Evolutionary conservation across 805 yeast species (phyloP), one percentile per base, ranked within the genome.

Genomic region (Wickerhamomyces kurtzmanii): DNA sequence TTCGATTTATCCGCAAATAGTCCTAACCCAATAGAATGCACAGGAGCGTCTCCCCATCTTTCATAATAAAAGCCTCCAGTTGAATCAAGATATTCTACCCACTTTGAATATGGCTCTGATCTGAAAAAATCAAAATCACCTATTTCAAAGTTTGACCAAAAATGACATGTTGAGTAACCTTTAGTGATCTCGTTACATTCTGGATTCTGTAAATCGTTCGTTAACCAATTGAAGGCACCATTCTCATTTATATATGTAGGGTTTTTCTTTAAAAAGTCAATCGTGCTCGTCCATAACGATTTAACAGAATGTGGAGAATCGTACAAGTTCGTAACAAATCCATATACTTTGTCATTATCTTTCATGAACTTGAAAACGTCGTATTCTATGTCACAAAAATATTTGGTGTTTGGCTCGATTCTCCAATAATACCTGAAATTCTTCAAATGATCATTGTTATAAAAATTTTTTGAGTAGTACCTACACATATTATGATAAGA

Each of bases 11-110:
- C 85, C 6, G 77, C 82, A 47, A 85, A 81, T 28, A 83, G 47
- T 6, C 73, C 70, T 20, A 83, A 52, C 0, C 89, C 94, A 24
- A 85, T 44, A 3, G 86, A 72, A 48, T 83, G 91, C 2, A 84
- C 91, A 0, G 94, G 94, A 0, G 94, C 94, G 57, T 84, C 95
- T 3, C 94, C 94, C 94, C 94, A 84, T 31, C 94, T 56, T 50
- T 86, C 95, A 43, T 85, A 85, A 50, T 82, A 85, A 44, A 84
- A 84, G 4, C 89, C 89, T 12, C 93, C 91, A 1, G 75, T 53
- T 4, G 61, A 35, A 32, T 84, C 94, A 22, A 85, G 54, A 42
- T 61, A 55, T 18, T 76, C 56, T 43, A 77, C 71, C 72, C 80
- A 84, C 9, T 55, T 53, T 21, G 62, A 57, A 45, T 84, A 85